These are phyloP conservation scores for Solanum arcanum DNA, from an alignment of 257 asterid genomes.

Conservation along the genomic window DNA sequence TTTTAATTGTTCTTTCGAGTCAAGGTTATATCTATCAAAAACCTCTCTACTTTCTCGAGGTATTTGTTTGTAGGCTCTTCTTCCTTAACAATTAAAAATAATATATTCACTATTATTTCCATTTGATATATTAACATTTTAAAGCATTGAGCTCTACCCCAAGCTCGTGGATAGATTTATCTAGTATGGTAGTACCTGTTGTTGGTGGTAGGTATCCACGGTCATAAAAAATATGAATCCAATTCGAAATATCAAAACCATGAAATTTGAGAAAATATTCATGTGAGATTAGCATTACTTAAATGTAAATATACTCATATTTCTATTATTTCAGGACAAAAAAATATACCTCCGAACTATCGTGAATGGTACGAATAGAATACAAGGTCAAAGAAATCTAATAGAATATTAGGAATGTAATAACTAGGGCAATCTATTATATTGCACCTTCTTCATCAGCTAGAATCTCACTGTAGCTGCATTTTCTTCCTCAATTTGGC, in stretches of 20 bases:
- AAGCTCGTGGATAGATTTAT: background rate
- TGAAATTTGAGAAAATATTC: background rate
- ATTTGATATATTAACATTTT: background rate
- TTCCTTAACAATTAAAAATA: background rate
- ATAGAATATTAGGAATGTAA: too few relatives aligned
- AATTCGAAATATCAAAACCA: background rate
- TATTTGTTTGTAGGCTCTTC: background rate
- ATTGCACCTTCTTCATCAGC: background rate
- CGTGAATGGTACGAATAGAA: too few relatives aligned
- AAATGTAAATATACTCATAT: too few relatives aligned
- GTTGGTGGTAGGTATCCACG: background rate
- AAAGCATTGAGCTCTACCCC: too few relatives aligned
- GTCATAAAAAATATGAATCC: too few relatives aligned
- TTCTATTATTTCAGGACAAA: background rate
- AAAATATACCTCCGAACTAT: too few relatives aligned
- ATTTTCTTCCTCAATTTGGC: too few relatives aligned
- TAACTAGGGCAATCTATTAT: too few relatives aligned
- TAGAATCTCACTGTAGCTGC: slow-evolving; percentile 12
- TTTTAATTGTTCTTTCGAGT: background rate
- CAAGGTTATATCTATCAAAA: background rate
- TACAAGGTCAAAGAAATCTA: too few relatives aligned
- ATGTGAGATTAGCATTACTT: background rate
- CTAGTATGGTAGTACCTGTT: background rate
- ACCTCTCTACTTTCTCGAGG: background rate
- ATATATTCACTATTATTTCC: background rate